Conservation (phyloP, 2,329 filamentous ascomycete species). For the Tolypocladium paradoxum region DNA sequence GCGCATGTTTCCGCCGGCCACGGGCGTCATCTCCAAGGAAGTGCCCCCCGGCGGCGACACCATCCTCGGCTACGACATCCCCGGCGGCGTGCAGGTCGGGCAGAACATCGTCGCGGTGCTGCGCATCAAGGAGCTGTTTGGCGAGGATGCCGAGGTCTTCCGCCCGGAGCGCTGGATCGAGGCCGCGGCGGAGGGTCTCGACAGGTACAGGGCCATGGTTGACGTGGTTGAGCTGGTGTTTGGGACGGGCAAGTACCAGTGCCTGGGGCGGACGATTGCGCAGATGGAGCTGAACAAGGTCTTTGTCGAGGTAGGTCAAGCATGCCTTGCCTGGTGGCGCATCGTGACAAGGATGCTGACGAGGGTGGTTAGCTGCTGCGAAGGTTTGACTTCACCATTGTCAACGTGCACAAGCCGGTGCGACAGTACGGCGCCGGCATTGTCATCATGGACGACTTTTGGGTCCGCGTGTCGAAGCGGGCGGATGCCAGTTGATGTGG, state of each 20-base stretch:
- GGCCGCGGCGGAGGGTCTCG: constrained; percentile 9
- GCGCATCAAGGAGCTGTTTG: constrained; percentile 19
- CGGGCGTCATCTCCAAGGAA: constrained; percentile 15
- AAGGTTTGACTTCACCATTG: constrained; percentile 8
- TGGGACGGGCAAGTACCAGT: constrained; percentile 24
- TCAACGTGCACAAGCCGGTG: constrained; percentile 7
- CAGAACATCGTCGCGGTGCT: constrained; percentile 20
- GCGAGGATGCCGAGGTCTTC: constrained; percentile 21
- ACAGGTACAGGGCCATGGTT: constrained; percentile 15
- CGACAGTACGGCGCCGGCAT: constrained; percentile 9
- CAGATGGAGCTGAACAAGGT: constrained; percentile 25
- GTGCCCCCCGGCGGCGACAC: constrained; percentile 11
- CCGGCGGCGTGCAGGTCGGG: constrained; percentile 18
- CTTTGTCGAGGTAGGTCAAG: constrained; percentile 29
- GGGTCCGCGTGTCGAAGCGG: constrained; percentile 8
- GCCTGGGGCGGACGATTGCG: constrained; percentile 26
- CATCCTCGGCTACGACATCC: constrained; percentile 24
- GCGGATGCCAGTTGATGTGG: background rate
- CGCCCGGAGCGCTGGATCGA: constrained; percentile 28
- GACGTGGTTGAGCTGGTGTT: constrained; percentile 25
- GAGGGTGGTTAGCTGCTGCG: constrained; percentile 5
- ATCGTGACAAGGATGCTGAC: too few relatives aligned
- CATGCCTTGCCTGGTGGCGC: too few relatives aligned
- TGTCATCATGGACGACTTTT: constrained; percentile 13
- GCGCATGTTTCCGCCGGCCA: constrained; percentile 17